Evolutionary conservation across 441 rosid genomes (phyloP).

Genomic region (Metrosideros polymorpha): DNA sequence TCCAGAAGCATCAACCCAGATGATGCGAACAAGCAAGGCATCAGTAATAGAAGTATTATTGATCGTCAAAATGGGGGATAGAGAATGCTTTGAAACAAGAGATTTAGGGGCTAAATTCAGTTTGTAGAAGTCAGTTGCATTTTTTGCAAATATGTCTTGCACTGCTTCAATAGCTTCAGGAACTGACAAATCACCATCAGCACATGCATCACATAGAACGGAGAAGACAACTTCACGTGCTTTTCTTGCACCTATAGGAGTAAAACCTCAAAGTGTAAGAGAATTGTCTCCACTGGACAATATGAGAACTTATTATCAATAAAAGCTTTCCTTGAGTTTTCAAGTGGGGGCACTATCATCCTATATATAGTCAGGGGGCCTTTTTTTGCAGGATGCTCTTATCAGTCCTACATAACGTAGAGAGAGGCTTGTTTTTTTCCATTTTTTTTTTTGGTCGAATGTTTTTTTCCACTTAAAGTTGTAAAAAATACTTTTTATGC

Average conservation of each 20-base stretch:
- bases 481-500: neutral
- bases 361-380: too few relatives aligned
- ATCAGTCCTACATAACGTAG: neutral
- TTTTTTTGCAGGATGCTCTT: too few relatives aligned
- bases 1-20: constrained; percentile 93
- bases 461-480: neutral
- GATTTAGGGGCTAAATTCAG: constrained; percentile 17
- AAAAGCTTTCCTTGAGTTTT: neutral
- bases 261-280: constrained; percentile 1
- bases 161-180: constrained; percentile 86
- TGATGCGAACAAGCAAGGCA: constrained; percentile 55
- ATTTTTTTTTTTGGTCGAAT: too few relatives aligned
- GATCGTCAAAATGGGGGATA: constrained; percentile 13
- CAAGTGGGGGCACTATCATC: too few relatives aligned
- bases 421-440: neutral
- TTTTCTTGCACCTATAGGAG: constrained; percentile 58
- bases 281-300: neutral
- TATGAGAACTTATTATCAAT: neutral
- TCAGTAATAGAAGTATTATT: constrained; percentile 15
- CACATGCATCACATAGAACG: constrained; percentile 66
- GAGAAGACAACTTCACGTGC: constrained; percentile 66
- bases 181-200: constrained; percentile 60
- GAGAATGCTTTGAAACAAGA: constrained; percentile 14
- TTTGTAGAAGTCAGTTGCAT: constrained; percentile 60
- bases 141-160: constrained; percentile 56